Conservation (phyloP, 805 yeast species). For the Vanderwaltozyma verrucispora region DNA sequence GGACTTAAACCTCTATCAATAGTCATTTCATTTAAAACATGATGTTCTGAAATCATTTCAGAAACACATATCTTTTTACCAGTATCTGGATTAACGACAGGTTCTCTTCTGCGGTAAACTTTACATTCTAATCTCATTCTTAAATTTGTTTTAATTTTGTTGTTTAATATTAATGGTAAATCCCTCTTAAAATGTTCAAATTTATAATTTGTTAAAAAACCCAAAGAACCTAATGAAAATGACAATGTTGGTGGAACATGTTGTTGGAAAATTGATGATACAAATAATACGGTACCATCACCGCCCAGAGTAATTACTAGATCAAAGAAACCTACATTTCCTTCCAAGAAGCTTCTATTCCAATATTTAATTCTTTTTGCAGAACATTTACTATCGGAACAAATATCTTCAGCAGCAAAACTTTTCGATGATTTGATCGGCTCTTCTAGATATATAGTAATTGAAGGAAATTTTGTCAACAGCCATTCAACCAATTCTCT, state of each 20-base stretch:
- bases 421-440: constrained; percentile 50
- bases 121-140: constrained; percentile 85
- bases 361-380: constrained; percentile 48
- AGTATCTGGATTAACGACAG: constrained; percentile 32
- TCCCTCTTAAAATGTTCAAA: constrained; percentile 60
- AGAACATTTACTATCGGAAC: constrained; percentile 34
- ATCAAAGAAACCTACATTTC: constrained; percentile 44
- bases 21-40: constrained; percentile 81
- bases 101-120: constrained; percentile 36
- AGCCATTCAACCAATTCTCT: constrained; percentile 77
- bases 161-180: constrained; percentile 46
- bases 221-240: constrained; percentile 83
- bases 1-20: constrained; percentile 94
- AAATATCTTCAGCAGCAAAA: constrained; percentile 49
- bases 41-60: constrained; percentile 44
- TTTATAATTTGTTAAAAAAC: constrained; percentile 80
- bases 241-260: constrained; percentile 88
- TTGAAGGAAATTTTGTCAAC: constrained; percentile 30
- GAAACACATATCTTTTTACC: constrained; percentile 31
- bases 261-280: constrained; percentile 74
- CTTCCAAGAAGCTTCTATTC: constrained; percentile 47
- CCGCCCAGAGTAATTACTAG: constrained; percentile 87
- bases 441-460: constrained; percentile 63
- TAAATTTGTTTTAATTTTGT: constrained; percentile 68
- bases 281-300: constrained; percentile 89